These are phyloP conservation scores for Nicotiana noctiflora DNA, from an alignment of 257 asterid genomes.

Conservation along the genomic window DNA sequence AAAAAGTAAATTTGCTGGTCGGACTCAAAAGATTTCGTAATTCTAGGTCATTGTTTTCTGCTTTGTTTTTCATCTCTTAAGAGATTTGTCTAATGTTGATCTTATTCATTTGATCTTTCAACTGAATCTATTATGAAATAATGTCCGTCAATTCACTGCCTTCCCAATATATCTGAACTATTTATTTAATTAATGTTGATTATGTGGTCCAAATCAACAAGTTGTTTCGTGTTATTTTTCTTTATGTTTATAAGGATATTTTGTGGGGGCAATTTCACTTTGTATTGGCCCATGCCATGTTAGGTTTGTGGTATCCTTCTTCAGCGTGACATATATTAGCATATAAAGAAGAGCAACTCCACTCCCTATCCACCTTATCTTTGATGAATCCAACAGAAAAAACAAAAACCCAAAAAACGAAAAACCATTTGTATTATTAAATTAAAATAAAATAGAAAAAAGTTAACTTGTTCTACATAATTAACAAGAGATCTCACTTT, in stretches of 20 bases:
- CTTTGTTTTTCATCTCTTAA: no score
- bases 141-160: no score
- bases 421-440: neutral
- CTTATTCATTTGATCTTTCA: no score
- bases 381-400: constrained; percentile 2
- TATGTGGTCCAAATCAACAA: neutral
- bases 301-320: constrained; percentile 30
- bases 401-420: neutral
- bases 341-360: constrained; percentile 39
- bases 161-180: no score
- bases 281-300: constrained; percentile 18
- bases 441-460: neutral
- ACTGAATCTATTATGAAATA: no score
- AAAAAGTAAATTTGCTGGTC: no score
- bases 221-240: neutral
- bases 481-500: constrained; percentile 41
- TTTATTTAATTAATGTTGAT: no score
- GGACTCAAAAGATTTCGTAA: no score
- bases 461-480: constrained; percentile 20
- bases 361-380: constrained; percentile 13
- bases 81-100: no score
- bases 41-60: no score
- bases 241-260: constrained; percentile 6
- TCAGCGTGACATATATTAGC: constrained; percentile 32
- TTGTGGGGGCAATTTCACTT: constrained; percentile 26